Percentiles rank a stretch among this genome's conserved stretches.
phyloP scores from a whole-genome alignment of 352 stramenopile species.

The Thraustotheca clavata region DNA sequence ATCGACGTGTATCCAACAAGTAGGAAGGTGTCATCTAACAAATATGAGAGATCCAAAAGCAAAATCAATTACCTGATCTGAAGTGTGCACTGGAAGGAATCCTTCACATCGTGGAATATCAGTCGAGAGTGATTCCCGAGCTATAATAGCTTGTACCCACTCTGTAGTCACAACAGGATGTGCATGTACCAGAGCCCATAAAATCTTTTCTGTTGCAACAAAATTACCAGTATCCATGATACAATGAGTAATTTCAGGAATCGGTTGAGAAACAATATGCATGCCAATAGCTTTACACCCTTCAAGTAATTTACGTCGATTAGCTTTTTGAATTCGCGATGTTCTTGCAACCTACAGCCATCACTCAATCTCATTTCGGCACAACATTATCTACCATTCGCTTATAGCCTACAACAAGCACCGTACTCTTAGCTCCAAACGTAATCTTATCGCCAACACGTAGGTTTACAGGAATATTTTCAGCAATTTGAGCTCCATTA shows the following conservation, averaged over 20 bases:
- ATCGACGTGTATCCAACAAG: conserved; percentile 6
- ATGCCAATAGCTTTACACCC: conserved; percentile 74
- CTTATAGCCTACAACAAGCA: conserved; percentile 74
- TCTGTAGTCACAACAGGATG: conserved; percentile 71
- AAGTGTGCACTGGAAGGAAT: conserved; percentile 35
- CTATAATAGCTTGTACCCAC: conserved; percentile 73
- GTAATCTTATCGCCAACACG: conserved; percentile 53
- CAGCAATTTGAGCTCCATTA: conserved; percentile 60
- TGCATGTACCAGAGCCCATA: conserved; percentile 80
- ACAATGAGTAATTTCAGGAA: conserved; percentile 67
- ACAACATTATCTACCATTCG: conserved; percentile 60
- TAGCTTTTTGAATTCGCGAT: conserved; percentile 56
- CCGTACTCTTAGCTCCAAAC: conserved; percentile 75
- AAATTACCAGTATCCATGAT: conserved; percentile 77
- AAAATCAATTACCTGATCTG: background rate
- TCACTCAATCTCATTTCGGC: background rate
- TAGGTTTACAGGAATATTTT: conserved; percentile 25
- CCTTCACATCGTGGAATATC: conserved; percentile 65
- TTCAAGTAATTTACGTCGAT: conserved; percentile 52
- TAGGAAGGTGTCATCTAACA: background rate
- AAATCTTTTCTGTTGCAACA: conserved; percentile 76
- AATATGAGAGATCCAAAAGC: background rate
- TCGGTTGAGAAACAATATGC: conserved; percentile 52
- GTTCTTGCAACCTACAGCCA: conserved; percentile 7
- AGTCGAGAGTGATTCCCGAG: conserved; percentile 62